Base-by-base conservation (phyloP, 2,329 filamentous ascomycete genomes). In the Fusarium falciforme region DNA sequence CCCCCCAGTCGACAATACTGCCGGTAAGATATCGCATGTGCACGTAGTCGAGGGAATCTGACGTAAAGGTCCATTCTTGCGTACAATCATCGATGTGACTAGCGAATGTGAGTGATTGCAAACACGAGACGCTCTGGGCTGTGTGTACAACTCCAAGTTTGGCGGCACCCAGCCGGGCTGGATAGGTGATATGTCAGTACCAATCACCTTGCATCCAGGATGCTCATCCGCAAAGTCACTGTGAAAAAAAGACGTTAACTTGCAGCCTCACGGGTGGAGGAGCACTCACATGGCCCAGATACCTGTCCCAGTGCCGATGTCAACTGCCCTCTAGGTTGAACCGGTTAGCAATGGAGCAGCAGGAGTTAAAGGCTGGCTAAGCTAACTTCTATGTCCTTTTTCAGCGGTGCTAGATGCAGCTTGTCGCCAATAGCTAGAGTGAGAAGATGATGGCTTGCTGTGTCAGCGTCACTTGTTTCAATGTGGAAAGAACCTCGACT, bases 191-290 rank as follows among this genome's bases (percentile, higher is more conserved):
- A 68, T 68, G 1, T 68, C 66, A 0, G 66, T 68, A 2, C 66
- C 66, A 5, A 68, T 40, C 2, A 68, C 66, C 27, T 61, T 58
- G 35, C 31, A 20, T 6, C 47, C 25, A 2, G 66, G 63, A 16
- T 67, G 64, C 10, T 68, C 63, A 36, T 68, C 66, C 1, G 66
- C 66, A 9, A 68, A 68, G 14, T 68, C 66, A 8, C 63, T 68
- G 3, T 1, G 4, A 2, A 3, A 6, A 6, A n/a, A 10, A 17
- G 6, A 25, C 10, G 38, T 54, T 6, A 22, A 7, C 0, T 17
- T 11, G 17, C 11, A 6, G 5, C 12, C 5, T 17, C 12, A 3
- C 2, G 5, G 3, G 1, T 6, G n/a, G 16, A 4, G 2, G 5
- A 16, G 11, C 17, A 17, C 38, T 33, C 29, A 68, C 66, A 68